Conservation (phyloP, 176 grass and related monocot genomes). For the Eleusine coracana region DNA sequence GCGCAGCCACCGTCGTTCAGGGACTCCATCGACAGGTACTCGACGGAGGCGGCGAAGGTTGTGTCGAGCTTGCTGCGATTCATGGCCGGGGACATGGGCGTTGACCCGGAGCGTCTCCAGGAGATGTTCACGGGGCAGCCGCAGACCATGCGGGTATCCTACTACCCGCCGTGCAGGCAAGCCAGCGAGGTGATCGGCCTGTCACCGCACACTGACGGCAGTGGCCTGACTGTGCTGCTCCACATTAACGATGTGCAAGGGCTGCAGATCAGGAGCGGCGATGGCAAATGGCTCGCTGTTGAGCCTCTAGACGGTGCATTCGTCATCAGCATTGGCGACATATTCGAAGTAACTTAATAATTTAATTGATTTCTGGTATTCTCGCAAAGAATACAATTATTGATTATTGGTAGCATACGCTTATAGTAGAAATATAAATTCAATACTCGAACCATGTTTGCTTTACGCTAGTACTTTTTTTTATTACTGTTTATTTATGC, state of each 20-base stretch:
- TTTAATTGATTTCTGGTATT: no score
- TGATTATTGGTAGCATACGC: background rate
- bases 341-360: background rate
- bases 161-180: constrained; percentile 58
- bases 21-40: constrained; percentile 45
- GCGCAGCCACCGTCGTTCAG: constrained; percentile 25
- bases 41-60: constrained; percentile 27
- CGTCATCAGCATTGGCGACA: constrained; percentile 49
- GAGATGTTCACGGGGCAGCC: constrained; percentile 29
- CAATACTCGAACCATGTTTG: no score
- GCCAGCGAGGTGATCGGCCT: constrained; percentile 52
- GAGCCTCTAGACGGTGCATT: constrained; percentile 47
- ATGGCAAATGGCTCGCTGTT: constrained; percentile 45
- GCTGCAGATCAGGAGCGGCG: constrained; percentile 49
- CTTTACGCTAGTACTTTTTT: no score
- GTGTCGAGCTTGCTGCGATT: constrained; percentile 36
- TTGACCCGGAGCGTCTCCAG: constrained; percentile 37
- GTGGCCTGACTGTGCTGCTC: constrained; percentile 46
- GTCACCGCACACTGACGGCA: constrained; percentile 60
- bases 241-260: constrained; percentile 54
- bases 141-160: constrained; percentile 53
- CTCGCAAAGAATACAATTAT: background rate
- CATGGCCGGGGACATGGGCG: constrained; percentile 54
- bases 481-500: no score
- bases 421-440: no score